phyloP scores from a whole-genome alignment of 257 asterid genomes.

The Nicotiana attenuata region DNA sequence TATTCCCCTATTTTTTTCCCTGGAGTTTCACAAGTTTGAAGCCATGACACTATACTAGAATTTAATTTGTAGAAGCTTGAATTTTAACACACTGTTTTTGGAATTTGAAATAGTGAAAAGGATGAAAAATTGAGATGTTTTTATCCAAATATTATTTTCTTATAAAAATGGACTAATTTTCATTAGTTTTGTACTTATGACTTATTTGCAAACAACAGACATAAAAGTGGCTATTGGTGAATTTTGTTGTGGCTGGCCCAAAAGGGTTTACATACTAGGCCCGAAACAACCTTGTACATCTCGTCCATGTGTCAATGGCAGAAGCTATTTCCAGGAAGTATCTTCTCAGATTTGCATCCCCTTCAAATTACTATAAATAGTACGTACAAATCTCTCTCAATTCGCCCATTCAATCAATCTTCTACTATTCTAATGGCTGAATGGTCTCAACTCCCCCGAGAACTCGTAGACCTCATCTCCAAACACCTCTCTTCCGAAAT shows the following conservation, averaged over 20 bases:
- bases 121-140: too few relatives aligned
- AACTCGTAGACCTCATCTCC: constrained; percentile 55
- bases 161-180: too few relatives aligned
- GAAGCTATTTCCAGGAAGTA: not conserved
- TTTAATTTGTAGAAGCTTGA: too few relatives aligned
- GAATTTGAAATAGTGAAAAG: too few relatives aligned
- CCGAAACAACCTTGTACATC: not conserved
- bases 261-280: not conserved
- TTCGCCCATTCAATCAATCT: not conserved
- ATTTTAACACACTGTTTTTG: too few relatives aligned
- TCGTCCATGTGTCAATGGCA: not conserved
- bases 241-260: not conserved
- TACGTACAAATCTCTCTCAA: not conserved
- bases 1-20: too few relatives aligned
- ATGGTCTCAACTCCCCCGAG: constrained; percentile 74
- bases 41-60: too few relatives aligned
- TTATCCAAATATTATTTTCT: too few relatives aligned
- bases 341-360: not conserved
- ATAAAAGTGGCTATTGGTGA: too few relatives aligned
- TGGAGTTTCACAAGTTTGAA: too few relatives aligned
- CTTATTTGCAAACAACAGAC: too few relatives aligned
- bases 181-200: too few relatives aligned
- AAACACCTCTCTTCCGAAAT: constrained; percentile 45
- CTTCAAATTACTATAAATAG: not conserved
- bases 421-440: constrained; percentile 42